Conservation (phyloP, 2,329 filamentous ascomycete genomes). For the Cordyceps tenuipes region DNA sequence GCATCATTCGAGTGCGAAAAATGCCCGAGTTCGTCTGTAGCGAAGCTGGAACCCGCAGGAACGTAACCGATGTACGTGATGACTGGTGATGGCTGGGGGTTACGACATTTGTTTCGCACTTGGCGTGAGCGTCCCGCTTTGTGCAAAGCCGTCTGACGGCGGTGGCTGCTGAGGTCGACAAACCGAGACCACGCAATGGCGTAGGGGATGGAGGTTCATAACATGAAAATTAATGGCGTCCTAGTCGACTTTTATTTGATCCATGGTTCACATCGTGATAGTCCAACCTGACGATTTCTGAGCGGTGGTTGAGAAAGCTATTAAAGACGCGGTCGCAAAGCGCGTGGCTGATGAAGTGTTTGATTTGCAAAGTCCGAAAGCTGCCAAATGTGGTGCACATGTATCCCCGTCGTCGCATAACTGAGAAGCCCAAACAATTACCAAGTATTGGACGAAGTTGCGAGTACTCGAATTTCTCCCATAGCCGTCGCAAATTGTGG, state of each 20-base stretch:
- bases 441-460: slow-evolving; percentile 23
- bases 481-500: slow-evolving; percentile 29
- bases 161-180: background rate
- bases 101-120: slow-evolving; percentile 1
- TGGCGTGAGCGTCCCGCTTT: background rate
- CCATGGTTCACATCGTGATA: slow-evolving; percentile 25
- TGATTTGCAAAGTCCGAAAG: slow-evolving; percentile 33
- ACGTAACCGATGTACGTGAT: background rate
- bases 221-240: slow-evolving; percentile 6
- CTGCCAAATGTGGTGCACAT: slow-evolving; percentile 30
- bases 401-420: slow-evolving; percentile 29
- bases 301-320: slow-evolving; percentile 25
- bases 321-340: slow-evolving; percentile 29
- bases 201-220: background rate
- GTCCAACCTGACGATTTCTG: slow-evolving; percentile 27
- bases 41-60: background rate
- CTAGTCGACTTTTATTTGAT: slow-evolving; percentile 19
- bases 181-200: background rate
- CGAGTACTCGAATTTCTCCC: slow-evolving; percentile 25
- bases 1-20: background rate
- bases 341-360: slow-evolving; percentile 30
- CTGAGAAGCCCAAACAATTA: slow-evolving; percentile 28
- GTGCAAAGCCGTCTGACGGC: background rate
- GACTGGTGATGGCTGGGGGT: background rate
- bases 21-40: background rate